Conservation (phyloP, 495 filamentous ascomycete genomes). For the Viridothelium virens region DNA sequence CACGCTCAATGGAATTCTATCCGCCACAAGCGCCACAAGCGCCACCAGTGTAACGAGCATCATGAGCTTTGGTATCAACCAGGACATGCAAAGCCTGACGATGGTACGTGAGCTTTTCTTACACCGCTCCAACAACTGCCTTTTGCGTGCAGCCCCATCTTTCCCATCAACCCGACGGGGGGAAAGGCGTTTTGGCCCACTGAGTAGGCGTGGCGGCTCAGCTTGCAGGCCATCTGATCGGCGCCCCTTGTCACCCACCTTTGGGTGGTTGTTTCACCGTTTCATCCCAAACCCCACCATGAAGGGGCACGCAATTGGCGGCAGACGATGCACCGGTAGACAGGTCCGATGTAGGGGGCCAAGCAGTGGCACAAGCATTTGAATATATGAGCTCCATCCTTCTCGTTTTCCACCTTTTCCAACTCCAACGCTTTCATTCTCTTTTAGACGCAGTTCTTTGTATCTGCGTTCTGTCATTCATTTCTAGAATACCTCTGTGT, state of each 20-base stretch:
- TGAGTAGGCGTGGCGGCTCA: neutral
- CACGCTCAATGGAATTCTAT: too few relatives aligned
- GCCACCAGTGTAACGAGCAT: too few relatives aligned
- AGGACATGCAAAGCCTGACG: too few relatives aligned
- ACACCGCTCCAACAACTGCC: too few relatives aligned
- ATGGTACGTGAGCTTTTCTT: too few relatives aligned
- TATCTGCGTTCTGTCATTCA: neutral
- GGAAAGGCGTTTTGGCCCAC: neutral
- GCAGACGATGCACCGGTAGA: neutral
- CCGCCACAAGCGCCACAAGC: too few relatives aligned
- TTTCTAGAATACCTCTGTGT: neutral
- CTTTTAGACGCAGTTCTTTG: neutral
- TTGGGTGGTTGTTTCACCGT: too few relatives aligned
- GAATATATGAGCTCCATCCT: neutral
- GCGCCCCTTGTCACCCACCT: neutral
- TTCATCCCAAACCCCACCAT: neutral
- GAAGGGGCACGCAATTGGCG: neutral
- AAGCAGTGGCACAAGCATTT: too few relatives aligned
- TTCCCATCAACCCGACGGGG: neutral
- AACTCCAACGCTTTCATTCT: neutral
- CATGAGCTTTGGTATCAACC: too few relatives aligned
- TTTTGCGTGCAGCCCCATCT: neutral
- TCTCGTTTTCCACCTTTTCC: neutral
- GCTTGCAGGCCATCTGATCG: neutral
- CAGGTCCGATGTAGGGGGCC: neutral